A percentile compares a stretch with the other conserved stretches of the same genome.
Conservation (phyloP, 352 stramenopile genomes). For the Thalassiosira allenii region DNA sequence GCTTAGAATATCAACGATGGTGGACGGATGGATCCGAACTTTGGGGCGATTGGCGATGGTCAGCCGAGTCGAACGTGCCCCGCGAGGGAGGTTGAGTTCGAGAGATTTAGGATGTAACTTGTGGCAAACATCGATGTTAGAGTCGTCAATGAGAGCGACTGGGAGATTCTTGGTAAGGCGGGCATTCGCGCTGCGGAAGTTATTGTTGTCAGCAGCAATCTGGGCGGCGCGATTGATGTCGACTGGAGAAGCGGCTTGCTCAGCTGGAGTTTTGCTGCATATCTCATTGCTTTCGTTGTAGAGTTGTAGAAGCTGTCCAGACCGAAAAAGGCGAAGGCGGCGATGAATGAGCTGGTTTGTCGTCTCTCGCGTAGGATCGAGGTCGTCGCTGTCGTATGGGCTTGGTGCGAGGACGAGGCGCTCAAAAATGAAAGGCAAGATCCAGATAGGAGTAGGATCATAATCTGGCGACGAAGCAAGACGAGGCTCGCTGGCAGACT, state of each 20-base stretch:
- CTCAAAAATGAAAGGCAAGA: slow-evolving; percentile 4
- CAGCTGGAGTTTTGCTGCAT: not conserved
- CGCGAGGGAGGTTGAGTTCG: too few relatives aligned
- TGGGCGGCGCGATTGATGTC: slow-evolving; percentile 3
- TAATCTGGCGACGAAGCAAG: not conserved
- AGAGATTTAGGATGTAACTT: not conserved
- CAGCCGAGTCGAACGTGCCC: not conserved
- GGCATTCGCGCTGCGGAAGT: slow-evolving; percentile 32
- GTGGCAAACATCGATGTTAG: not conserved
- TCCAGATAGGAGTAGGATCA: not conserved
- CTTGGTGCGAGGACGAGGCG: slow-evolving; percentile 5
- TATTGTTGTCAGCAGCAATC: slow-evolving; percentile 38
- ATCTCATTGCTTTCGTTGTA: not conserved
- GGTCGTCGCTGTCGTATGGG: not conserved
- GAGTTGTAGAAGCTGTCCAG: not conserved
- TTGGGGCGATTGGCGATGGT: not conserved
- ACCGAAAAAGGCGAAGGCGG: not conserved
- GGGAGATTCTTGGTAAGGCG: slow-evolving; percentile 17
- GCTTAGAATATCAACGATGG: not conserved
- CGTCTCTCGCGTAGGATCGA: not conserved
- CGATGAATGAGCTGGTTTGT: not conserved
- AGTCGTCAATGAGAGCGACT: slow-evolving; percentile 10
- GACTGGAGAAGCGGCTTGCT: not conserved
- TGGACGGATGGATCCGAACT: not conserved
- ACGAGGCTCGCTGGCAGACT: not conserved